phyloP scores from a whole-genome alignment of 331 rosid genomes.

The Spiraea crenata region DNA sequence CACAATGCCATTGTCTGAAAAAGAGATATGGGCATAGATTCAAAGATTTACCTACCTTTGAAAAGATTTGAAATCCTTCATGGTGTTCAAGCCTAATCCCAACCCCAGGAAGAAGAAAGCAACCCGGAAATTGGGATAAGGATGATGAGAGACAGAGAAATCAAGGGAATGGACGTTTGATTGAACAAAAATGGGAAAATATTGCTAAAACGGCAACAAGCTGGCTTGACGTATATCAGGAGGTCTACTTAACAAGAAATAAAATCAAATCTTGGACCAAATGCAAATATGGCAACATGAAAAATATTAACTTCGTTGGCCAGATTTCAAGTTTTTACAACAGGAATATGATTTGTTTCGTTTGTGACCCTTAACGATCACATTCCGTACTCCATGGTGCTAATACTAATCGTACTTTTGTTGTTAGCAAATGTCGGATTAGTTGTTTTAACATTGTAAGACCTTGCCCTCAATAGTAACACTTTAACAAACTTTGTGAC shows the following conservation, averaged over 20 bases:
- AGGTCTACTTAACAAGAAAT: not conserved
- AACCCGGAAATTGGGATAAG: not conserved
- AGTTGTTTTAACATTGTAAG: not conserved
- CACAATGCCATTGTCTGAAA: not conserved
- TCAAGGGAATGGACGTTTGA: not conserved
- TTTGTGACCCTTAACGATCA: not conserved
- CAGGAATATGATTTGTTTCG: not conserved
- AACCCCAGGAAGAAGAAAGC: not conserved
- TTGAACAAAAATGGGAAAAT: not conserved
- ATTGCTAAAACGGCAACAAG: not conserved
- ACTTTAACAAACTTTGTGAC: no score
- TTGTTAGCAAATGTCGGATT: not conserved
- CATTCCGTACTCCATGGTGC: no score
- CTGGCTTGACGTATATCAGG: not conserved
- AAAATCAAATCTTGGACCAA: not conserved
- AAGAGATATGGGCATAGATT: not conserved
- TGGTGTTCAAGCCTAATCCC: constrained; percentile 4
- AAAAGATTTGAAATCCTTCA: constrained; percentile 2
- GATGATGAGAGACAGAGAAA: not conserved
- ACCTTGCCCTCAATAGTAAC: no score
- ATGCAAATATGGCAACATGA: not conserved
- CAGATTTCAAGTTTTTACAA: not conserved
- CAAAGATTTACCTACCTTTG: constrained; percentile 9
- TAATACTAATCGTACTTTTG: no score
- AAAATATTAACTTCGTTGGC: not conserved